phyloP scores from a whole-genome alignment of 2,329 filamentous ascomycete species.

The Exophiala aquamarina region DNA sequence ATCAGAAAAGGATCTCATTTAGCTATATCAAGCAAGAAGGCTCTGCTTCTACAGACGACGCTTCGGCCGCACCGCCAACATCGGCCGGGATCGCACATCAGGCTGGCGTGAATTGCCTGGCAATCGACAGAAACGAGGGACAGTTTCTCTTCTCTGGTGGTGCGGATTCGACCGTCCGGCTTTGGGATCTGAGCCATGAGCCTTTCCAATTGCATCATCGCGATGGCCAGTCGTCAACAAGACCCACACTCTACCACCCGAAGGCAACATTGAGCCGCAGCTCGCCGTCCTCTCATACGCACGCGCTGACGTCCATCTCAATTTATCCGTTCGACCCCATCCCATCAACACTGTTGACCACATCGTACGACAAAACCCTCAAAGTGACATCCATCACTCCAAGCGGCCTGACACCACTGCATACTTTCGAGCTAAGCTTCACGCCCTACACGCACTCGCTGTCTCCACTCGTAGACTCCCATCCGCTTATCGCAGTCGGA shows the following conservation, averaged over 20 bases:
- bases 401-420: conserved; percentile 41
- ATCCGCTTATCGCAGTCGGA: conserved; percentile 79
- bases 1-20: conserved; percentile 65
- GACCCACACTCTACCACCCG: conserved; percentile 12
- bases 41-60: conserved; percentile 26
- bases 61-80: conserved; percentile 31
- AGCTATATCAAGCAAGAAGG: conserved; percentile 27
- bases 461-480: conserved; percentile 65
- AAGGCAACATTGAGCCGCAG: conserved; percentile 15
- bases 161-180: conserved; percentile 76
- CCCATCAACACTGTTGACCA: conserved; percentile 47
- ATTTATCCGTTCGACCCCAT: conserved; percentile 50
- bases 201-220: conserved; percentile 46
- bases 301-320: conserved; percentile 47
- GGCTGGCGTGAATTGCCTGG: conserved; percentile 75
- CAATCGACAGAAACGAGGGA: conserved; percentile 79
- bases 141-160: conserved; percentile 80
- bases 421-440: conserved; percentile 47
- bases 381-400: conserved; percentile 44
- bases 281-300: conserved; percentile 40
- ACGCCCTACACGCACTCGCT: conserved; percentile 65
- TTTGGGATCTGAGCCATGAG: conserved; percentile 77
- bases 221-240: conserved; percentile 58
- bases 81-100: conserved; percentile 62
- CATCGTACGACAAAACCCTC: conserved; percentile 46